Percentiles rank a stretch among this genome's conserved stretches.
Evolutionary conservation across 2,329 filamentous ascomycete species (phyloP).

Genomic region (Fusarium cyanostomum): DNA sequence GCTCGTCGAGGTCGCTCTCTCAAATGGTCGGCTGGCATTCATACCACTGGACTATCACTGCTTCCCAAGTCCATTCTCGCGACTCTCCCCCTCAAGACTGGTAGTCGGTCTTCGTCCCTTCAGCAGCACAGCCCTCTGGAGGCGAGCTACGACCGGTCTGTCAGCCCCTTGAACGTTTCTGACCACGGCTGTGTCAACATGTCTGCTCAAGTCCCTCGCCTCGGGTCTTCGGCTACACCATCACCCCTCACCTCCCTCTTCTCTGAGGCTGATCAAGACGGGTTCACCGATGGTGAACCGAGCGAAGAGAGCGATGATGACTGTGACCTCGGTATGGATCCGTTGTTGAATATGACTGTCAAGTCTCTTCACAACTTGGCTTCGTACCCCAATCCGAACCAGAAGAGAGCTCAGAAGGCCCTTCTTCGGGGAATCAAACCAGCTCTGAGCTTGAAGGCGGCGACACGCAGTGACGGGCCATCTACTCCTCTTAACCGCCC

Average conservation of each 20-base stretch:
- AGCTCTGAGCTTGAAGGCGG: constrained; percentile 24
- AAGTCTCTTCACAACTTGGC: constrained; percentile 64
- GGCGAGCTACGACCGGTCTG: constrained; percentile 63
- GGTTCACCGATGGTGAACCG: constrained; percentile 32
- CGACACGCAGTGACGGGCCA: constrained; percentile 19
- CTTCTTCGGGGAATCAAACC: constrained; percentile 50
- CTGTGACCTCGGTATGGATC: constrained; percentile 42
- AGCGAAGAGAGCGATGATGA: constrained; percentile 46
- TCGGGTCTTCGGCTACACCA: constrained; percentile 43
- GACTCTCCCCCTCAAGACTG: constrained; percentile 47
- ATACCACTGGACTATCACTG: constrained; percentile 46
- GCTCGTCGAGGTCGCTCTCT: constrained; percentile 59
- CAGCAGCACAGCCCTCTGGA: constrained; percentile 62
- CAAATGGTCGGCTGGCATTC: constrained; percentile 50
- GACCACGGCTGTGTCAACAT: constrained; percentile 42
- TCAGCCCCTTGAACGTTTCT: constrained; percentile 50
- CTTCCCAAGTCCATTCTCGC: constrained; percentile 51
- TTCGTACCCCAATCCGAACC: constrained; percentile 65
- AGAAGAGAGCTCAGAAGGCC: constrained; percentile 60
- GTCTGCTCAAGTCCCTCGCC: constrained; percentile 39
- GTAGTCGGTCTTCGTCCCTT: constrained; percentile 29
- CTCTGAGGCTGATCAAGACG: constrained; percentile 27
- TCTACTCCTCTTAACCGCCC: constrained; percentile 13
- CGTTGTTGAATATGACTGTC: constrained; percentile 53
- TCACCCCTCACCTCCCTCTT: constrained; percentile 32